These are phyloP conservation scores for Puya raimondii DNA, from an alignment of 176 grass and related monocot genomes.

Conservation along the genomic window DNA sequence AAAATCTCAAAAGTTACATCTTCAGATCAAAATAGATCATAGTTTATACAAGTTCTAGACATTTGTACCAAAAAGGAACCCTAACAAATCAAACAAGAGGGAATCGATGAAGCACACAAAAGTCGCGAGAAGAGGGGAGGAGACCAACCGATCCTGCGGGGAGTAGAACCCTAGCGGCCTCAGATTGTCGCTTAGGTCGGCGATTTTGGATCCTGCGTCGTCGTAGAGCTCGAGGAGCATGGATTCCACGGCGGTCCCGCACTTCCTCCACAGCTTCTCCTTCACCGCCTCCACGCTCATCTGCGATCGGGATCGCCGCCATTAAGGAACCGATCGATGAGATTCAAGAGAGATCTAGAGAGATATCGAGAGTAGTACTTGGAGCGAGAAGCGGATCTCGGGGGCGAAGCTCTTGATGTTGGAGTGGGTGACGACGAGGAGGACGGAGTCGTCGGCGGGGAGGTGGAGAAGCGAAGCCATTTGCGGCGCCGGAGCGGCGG, in stretches of 20 bases:
- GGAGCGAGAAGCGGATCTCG: constrained; percentile 66
- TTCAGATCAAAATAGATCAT: no score
- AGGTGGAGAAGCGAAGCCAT: constrained; percentile 51
- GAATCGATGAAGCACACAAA: not conserved
- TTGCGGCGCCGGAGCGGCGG: not conserved
- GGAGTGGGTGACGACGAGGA: constrained; percentile 69
- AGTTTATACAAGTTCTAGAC: no score
- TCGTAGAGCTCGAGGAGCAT: constrained; percentile 82
- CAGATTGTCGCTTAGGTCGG: constrained; percentile 45
- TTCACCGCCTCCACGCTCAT: constrained; percentile 62
- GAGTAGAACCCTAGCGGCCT: constrained; percentile 57
- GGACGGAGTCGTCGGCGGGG: constrained; percentile 57
- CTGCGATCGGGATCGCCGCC: constrained; percentile 9
- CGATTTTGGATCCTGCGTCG: constrained; percentile 58
- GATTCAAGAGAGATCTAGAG: not conserved
- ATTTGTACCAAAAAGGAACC: no score
- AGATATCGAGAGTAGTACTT: constrained; percentile 10
- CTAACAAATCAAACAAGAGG: not conserved
- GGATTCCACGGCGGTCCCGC: constrained; percentile 47
- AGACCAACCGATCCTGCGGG: constrained; percentile 49
- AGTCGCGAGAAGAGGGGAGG: not conserved
- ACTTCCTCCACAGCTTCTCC: constrained; percentile 94
- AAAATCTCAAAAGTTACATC: no score
- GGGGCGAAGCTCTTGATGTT: constrained; percentile 74
- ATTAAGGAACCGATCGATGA: not conserved